phyloP scores from a whole-genome alignment of 2,329 filamentous ascomycete species.

The Graphilbum fragrans region DNA sequence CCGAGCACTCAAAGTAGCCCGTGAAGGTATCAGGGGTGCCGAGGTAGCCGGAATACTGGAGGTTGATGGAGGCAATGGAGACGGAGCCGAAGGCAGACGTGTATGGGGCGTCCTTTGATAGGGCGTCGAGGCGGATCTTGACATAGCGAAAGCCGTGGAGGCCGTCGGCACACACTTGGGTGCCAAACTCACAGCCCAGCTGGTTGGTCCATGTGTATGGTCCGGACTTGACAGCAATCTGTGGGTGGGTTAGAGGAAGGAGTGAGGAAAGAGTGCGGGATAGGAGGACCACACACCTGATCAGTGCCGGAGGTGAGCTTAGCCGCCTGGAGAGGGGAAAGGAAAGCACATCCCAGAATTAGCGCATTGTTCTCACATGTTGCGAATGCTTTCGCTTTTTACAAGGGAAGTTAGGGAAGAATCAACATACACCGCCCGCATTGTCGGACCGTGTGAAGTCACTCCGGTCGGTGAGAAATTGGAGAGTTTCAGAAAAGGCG shows the following conservation, averaged over 20 bases:
- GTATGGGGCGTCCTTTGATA: conserved; percentile 29
- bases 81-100: conserved; percentile 29
- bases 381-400: too few species aligned
- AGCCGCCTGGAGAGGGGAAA: conserved; percentile 10
- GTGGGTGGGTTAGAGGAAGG: neutral
- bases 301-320: conserved; percentile 32
- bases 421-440: conserved; percentile 2
- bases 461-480: conserved; percentile 29
- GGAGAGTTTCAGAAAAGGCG: conserved; percentile 34
- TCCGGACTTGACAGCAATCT: conserved; percentile 30
- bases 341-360: too few species aligned
- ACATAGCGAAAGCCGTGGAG: conserved; percentile 41
- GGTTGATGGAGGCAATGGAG: conserved; percentile 25
- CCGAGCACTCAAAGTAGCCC: conserved; percentile 40
- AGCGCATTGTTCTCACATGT: too few species aligned
- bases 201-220: conserved; percentile 32
- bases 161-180: conserved; percentile 36
- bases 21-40: conserved; percentile 35
- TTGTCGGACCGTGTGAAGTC: conserved; percentile 36
- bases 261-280: neutral
- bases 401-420: neutral
- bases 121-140: conserved; percentile 32
- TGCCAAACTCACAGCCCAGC: conserved; percentile 28
- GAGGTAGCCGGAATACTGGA: conserved; percentile 31
- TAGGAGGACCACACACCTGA: conserved; percentile 21